Evolutionary conservation across 768 basidiomycete genomes (phyloP).

Genomic region (Symmetrospora coprosmae): DNA sequence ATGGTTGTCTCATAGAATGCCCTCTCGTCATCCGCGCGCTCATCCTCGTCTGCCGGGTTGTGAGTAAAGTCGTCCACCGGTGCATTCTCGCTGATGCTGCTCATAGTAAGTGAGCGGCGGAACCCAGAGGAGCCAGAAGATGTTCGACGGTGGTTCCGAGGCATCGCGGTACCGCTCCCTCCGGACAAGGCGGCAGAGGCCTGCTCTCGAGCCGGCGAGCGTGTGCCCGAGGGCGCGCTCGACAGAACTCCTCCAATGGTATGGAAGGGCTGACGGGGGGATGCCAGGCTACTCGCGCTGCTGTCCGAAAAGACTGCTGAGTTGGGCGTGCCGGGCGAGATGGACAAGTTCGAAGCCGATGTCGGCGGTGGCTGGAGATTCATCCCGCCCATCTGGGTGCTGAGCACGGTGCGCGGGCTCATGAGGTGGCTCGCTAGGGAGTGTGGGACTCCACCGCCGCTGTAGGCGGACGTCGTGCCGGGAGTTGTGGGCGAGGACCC

Average conservation of each 20-base stretch:
- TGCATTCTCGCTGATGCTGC: background rate
- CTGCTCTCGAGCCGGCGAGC: background rate
- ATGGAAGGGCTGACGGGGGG: background rate
- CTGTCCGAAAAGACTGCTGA: background rate
- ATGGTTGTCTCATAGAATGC: background rate
- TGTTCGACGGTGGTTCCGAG: background rate
- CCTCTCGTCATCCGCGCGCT: background rate
- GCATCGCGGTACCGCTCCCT: too few relatives aligned
- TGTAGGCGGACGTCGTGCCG: background rate
- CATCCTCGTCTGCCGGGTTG: background rate
- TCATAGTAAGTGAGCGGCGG: slow-evolving; percentile 8
- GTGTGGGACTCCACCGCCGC: background rate
- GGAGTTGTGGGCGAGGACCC: background rate
- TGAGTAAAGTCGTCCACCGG: slow-evolving; percentile 5
- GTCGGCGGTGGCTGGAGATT: background rate
- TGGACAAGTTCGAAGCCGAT: background rate
- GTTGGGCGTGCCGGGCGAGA: background rate
- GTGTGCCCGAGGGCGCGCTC: background rate
- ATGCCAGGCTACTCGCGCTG: background rate
- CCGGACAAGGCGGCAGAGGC: too few relatives aligned
- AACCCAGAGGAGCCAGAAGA: background rate
- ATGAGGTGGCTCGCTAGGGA: background rate
- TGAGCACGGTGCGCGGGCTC: background rate
- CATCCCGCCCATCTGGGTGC: background rate
- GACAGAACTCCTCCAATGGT: background rate